Evolutionary conservation across 2,329 filamentous ascomycete species (phyloP).

Genomic region (Microsporum canis): DNA sequence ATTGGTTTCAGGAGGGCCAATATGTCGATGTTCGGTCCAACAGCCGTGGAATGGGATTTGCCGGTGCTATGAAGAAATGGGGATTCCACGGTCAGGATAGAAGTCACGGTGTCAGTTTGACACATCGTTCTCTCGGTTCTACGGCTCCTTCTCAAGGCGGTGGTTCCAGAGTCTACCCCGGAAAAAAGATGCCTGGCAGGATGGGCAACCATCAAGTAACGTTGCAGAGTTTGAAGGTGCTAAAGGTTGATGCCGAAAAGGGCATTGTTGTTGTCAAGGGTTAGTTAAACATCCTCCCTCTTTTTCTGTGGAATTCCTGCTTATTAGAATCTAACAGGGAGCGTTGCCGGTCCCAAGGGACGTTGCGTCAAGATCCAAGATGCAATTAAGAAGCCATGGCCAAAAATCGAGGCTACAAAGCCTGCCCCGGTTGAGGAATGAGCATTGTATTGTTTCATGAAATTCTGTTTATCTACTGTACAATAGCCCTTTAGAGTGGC

Average conservation of each 20-base stretch:
- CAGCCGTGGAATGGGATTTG: constrained; percentile 82
- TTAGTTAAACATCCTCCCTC: constrained; percentile 23
- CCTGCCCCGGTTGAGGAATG: neutral
- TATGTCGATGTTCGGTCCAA: constrained; percentile 75
- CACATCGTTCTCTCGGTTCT: constrained; percentile 85
- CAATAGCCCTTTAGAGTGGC: constrained; percentile 3
- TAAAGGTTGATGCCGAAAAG: constrained; percentile 76
- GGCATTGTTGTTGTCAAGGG: constrained; percentile 84
- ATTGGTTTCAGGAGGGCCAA: constrained; percentile 85
- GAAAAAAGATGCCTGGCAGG: constrained; percentile 94
- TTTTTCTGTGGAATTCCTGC: neutral
- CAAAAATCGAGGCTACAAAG: constrained; percentile 31
- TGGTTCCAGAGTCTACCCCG: constrained; percentile 82
- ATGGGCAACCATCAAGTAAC: constrained; percentile 89
- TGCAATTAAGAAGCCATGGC: constrained; percentile 76
- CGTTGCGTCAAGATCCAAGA: constrained; percentile 78
- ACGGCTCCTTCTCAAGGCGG: constrained; percentile 80
- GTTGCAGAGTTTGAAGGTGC: constrained; percentile 77
- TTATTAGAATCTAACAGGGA: constrained; percentile 33
- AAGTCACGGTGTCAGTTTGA: constrained; percentile 89
- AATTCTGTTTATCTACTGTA: constrained; percentile 2
- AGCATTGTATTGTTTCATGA: constrained; percentile 2
- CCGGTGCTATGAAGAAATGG: constrained; percentile 94
- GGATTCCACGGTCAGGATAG: constrained; percentile 81
- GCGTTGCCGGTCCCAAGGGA: constrained; percentile 79